Evolutionary conservation across 768 basidiomycete species (phyloP), one percentile per base, ranked within the genome.

Genomic region (Psilocybe sp.): DNA sequence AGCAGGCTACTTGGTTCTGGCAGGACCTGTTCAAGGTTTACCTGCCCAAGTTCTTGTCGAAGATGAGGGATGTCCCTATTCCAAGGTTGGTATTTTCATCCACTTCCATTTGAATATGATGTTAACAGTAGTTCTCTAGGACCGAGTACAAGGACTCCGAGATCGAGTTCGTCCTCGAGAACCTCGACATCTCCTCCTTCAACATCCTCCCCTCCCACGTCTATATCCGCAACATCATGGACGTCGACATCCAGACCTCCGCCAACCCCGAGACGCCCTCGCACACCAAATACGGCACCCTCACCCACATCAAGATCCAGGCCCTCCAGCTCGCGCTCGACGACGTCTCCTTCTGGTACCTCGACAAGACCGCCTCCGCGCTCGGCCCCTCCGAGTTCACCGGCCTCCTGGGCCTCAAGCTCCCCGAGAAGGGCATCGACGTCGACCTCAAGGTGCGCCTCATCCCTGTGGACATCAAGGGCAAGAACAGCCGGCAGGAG

Each of bases 11-110:
- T 1, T 89, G 87, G 87, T 80, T 89, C 68, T 88, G 84, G 85
- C 79, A 85, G 62, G 92, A 94, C 52, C 52, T 92, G 6, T 84
- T 89, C 72, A 87, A 85, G 57, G 85, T 91, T 13, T 92, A 91
- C 59, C 63, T 87, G 1, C 90, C 89, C 13, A 76, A 77, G 8
- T 32, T 80, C 1, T 62, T 86, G 48, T 57, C 52, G 20, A 66
- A 77, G 59, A 53, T 88, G 61, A 79, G 79, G 56, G 77, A 79
- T 46, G 65, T 89, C 12, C 87, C 87, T 10, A 87, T 89, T 44
- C 87, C 87, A 5, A 77, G 86, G 86, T 81, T 50, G 4, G 60
- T 63, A 15, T 20, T 3, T 50, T 20, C 11, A 1, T 36, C 8
- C 13, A 16, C 8, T 31, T 16, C 44, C 14, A 44, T 35, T 20